Evolutionary conservation across 768 basidiomycete genomes (phyloP).

Genomic region (Brasilioporus rufonigricans): DNA sequence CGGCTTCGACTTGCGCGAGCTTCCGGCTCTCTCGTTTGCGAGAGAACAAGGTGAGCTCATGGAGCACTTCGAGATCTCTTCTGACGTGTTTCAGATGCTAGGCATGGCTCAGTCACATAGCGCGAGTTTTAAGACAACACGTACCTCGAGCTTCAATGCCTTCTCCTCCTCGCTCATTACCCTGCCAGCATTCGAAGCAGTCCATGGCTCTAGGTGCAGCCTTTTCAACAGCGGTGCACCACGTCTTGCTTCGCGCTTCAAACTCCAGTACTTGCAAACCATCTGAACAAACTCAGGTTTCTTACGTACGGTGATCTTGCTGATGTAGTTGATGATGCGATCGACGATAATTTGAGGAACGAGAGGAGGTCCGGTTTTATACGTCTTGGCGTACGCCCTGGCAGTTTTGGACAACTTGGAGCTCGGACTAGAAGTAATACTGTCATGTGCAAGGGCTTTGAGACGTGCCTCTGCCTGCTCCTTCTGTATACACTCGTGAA

Average conservation of each 20-base stretch:
- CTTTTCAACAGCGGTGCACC: conserved; percentile 93
- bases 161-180: conserved; percentile 82
- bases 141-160: conserved; percentile 74
- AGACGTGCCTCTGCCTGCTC: conserved; percentile 68
- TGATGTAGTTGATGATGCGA: conserved; percentile 72
- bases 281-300: conserved; percentile 72
- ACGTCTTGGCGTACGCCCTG: conserved; percentile 87
- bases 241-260: conserved; percentile 90
- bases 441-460: conserved; percentile 47
- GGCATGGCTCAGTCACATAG: conserved; percentile 4
- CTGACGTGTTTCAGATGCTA: conserved; percentile 62
- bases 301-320: conserved; percentile 67
- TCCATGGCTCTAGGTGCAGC: conserved; percentile 97
- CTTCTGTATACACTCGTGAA: conserved; percentile 39
- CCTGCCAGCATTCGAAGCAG: conserved; percentile 63
- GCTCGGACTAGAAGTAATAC: conserved; percentile 38
- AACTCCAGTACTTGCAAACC: conserved; percentile 93
- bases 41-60: conserved; percentile 60
- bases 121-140: conserved; percentile 19
- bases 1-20: conserved; percentile 59
- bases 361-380: conserved; percentile 89
- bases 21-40: conserved; percentile 84
- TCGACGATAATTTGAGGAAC: conserved; percentile 85
- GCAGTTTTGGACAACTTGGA: conserved; percentile 70
- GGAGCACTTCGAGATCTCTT: conserved; percentile 74